phyloP scores from a whole-genome alignment of 345 rosid genomes.

The Brassica juncea region DNA sequence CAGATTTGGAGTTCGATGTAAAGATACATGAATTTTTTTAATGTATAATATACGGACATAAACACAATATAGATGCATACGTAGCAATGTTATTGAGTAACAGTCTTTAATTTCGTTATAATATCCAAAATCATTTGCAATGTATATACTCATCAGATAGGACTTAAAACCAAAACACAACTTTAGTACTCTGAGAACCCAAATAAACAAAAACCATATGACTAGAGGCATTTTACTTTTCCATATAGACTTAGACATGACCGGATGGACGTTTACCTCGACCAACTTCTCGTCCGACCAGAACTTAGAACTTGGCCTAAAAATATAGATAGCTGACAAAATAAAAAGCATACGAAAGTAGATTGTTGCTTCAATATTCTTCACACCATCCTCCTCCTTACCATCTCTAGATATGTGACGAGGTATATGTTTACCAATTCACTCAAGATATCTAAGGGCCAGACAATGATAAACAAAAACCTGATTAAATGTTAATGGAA shows the following conservation, averaged over 20 bases:
- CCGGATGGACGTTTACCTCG: too few species aligned
- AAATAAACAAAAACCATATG: neutral
- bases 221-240: too few species aligned
- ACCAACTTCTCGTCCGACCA: too few species aligned
- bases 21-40: slow-evolving; percentile 31
- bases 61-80: slow-evolving; percentile 9
- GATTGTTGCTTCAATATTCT: neutral
- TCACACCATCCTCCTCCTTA: neutral
- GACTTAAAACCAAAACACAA: neutral
- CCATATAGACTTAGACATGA: too few species aligned
- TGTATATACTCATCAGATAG: neutral
- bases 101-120: neutral
- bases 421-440: neutral
- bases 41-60: slow-evolving; percentile 28
- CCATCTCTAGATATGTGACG: neutral
- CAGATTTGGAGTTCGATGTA: slow-evolving; percentile 31
- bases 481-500: neutral
- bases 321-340: too few species aligned
- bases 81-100: slow-evolving; percentile 20
- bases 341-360: neutral
- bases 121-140: neutral
- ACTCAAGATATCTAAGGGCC: neutral
- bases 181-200: neutral
- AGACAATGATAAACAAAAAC: neutral
- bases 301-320: too few species aligned